Evolutionary conservation across 495 filamentous ascomycete species (phyloP).

Genomic region (Penicillium lividum): DNA sequence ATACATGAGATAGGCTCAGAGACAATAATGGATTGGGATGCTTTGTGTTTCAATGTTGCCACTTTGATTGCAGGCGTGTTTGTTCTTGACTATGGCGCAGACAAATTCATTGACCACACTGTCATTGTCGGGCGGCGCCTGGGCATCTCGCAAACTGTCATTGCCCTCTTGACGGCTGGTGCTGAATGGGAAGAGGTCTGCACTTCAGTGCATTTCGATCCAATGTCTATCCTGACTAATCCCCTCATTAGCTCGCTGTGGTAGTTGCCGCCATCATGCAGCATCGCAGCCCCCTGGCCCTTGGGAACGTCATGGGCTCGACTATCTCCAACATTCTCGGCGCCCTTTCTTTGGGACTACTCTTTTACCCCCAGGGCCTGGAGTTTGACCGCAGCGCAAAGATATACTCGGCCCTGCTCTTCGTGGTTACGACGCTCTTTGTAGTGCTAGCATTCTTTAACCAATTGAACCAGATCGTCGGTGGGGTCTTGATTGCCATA

Average conservation of each 20-base stretch:
- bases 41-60: slow-evolving; percentile 25
- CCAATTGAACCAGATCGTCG: slow-evolving; percentile 30
- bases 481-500: slow-evolving; percentile 38
- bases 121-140: slow-evolving; percentile 48
- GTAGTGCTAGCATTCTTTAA: slow-evolving; percentile 33
- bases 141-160: slow-evolving; percentile 48
- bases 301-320: slow-evolving; percentile 58
- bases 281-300: slow-evolving; percentile 48
- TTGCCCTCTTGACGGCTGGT: slow-evolving; percentile 55
- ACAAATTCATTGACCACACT: slow-evolving; percentile 55
- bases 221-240: neutral
- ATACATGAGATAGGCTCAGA: no score
- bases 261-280: slow-evolving; percentile 49
- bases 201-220: no score
- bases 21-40: slow-evolving; percentile 20
- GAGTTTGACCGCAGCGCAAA: slow-evolving; percentile 48
- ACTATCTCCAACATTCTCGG: slow-evolving; percentile 58
- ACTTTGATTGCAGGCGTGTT: slow-evolving; percentile 28
- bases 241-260: slow-evolving; percentile 48
- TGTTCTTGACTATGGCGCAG: slow-evolving; percentile 32
- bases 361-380: slow-evolving; percentile 34
- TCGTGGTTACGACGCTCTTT: slow-evolving; percentile 41
- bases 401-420: slow-evolving; percentile 44
- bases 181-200: slow-evolving; percentile 59
- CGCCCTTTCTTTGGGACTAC: slow-evolving; percentile 54